Base-by-base conservation (phyloP, 495 filamentous ascomycete genomes). In the Pseudevernia furfuracea region DNA sequence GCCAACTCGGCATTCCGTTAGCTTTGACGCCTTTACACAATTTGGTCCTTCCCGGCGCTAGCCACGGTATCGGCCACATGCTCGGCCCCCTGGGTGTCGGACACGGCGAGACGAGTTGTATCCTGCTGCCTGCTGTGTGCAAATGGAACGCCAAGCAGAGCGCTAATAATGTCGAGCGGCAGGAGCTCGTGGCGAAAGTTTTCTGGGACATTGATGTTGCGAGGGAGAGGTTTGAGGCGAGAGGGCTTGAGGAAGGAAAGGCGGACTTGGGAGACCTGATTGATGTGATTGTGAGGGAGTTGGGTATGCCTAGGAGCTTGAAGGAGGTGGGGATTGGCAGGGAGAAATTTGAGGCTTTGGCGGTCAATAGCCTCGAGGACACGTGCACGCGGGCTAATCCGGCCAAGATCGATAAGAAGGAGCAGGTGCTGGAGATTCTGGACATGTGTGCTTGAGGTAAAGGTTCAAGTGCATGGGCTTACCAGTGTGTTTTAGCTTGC, bases 61-160 rank as follows among this genome's bases (percentile, higher is more conserved):
- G 82, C 60, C 86, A 89, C 73, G 86, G 80, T 0, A 88, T 87
- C 69, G 85, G 86, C 7, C 85, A 87, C 71, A 85, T 87, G 74
- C 76, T 87, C 0, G 85, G 86, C 8, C 84, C 85, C 0, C 69
- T 87, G 10, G 85, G 85, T 1, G 84, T 87, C 14, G 81, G 80
- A 4, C 85, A 89, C 67, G 85, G 84, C 32, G 83, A 86, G 71
- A 88, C 85, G n/a, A 86, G 81, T 67, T 88, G 85, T 63, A 79
- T 89, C 41, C 75, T 88, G 58, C 74, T 87, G 30, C 84, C 84
- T 9, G 79, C 78, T 8, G 85, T 87, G 11, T 80, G 84, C 72
- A 82, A 82, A 69, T 88, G 75, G 67, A 89, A 87, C 67, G 70
- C 78, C 55, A 76, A 75, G 30, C 78, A 79, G 34, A 81, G 83